Evolutionary conservation across 805 yeast genomes (phyloP), one percentile per base, ranked within the genome.

Genomic region (Kuraishia cidri): DNA sequence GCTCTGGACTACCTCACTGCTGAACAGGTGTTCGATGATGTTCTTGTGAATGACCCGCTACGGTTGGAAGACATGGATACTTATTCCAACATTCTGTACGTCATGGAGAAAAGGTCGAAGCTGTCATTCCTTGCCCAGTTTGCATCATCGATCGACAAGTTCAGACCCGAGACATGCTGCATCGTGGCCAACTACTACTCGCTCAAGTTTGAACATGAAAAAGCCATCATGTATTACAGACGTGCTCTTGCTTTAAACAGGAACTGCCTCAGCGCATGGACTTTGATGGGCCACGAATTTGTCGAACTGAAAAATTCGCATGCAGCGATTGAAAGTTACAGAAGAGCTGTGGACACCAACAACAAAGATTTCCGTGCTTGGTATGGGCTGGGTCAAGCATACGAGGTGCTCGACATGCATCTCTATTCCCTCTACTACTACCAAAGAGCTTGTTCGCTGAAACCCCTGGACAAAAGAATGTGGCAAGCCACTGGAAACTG

Each of bases 321-420:
- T 55, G 97, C 97, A 1, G 98, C 98, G 1, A 92, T 92, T 34
- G 97, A 90, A 60, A 78, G 94, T 37, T 92, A 92, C 51, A 62
- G 97, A 43, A 62, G 95, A 28, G 99, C 97, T 0, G 90, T 88
- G 1, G 96, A 87, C 50, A 79, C 88, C 3, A 85, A 84, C 48
- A 71, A 77, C 29, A 79, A 82, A 48, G 98, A 92, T 52, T 94
- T 83, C 53, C 65, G 95, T 32, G 97, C 97, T 0, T 92, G 98
- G 99, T 92, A 90, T 54, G 98, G 98, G 2, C 63, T 92, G 33
- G 99, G 98, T 1, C 97, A 92, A 56, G 97, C 97, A 1, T 92
- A 92, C 52, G 98, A 92, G 54, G 95, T 92, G 8, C 61, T 90
- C 35, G 97, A 90, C 44, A 90, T 90, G 96, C 92, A 85, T 50